Conservation (phyloP, 148 eudicot species). For the Camellia sinensis region DNA sequence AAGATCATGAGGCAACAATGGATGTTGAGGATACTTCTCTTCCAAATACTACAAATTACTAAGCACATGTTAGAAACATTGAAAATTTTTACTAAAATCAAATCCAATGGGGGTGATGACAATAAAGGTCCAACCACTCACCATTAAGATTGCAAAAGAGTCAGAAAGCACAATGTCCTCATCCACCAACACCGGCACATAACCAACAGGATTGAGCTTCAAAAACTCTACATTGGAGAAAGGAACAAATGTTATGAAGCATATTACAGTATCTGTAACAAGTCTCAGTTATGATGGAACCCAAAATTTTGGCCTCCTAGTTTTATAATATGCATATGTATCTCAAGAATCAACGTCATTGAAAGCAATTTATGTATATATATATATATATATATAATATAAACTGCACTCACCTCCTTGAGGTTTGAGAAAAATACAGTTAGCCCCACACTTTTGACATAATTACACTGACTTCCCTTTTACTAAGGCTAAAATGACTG, state of each 20-base stretch:
- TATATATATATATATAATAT: too few species aligned
- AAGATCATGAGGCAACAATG: constrained; percentile 69
- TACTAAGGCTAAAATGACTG: too few species aligned
- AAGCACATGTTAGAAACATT: constrained; percentile 2
- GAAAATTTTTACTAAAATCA: constrained; percentile 5
- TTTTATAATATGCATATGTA: neutral
- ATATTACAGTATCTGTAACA: neutral
- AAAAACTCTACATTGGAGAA: constrained; percentile 48
- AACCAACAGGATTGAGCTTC: constrained; percentile 71
- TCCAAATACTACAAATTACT: constrained; percentile 59
- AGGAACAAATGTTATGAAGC: neutral
- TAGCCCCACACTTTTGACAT: too few species aligned
- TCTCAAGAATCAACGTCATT: too few species aligned
- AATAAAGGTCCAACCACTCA: constrained; percentile 22
- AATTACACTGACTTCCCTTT: too few species aligned
- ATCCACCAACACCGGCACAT: constrained; percentile 76
- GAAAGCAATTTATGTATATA: too few species aligned
- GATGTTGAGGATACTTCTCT: constrained; percentile 81
- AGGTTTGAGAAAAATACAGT: too few species aligned
- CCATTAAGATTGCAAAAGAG: constrained; percentile 88
- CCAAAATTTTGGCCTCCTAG: neutral
- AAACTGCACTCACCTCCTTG: too few species aligned
- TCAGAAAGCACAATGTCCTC: constrained; percentile 63
- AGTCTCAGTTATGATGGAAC: neutral
- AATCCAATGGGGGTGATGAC: neutral